Conservation (phyloP, 2,329 filamentous ascomycete species). For the Drechslerella coelobrocha region DNA sequence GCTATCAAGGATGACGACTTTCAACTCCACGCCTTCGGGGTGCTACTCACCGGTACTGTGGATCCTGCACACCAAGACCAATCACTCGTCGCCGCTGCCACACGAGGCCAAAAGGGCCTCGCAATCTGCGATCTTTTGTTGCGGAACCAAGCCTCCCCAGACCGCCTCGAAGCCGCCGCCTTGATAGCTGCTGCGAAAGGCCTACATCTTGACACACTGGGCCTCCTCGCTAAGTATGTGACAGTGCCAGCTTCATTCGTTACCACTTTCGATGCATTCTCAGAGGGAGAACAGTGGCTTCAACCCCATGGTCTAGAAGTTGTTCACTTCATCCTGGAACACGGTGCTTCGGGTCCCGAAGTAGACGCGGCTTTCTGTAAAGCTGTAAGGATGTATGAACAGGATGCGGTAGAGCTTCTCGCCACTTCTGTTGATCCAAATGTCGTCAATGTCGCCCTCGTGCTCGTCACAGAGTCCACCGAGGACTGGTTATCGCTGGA, state of each 20-base stretch:
- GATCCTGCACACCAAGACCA: constrained; percentile 11
- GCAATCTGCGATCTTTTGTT: constrained; percentile 7
- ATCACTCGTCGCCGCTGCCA: constrained; percentile 7
- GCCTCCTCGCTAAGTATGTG: constrained; percentile 8
- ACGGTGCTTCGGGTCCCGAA: constrained; percentile 12
- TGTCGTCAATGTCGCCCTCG: constrained; percentile 15
- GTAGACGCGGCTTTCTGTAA: constrained; percentile 18
- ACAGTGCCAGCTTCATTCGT: constrained; percentile 6
- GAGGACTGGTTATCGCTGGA: constrained; percentile 10
- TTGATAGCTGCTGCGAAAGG: constrained; percentile 17
- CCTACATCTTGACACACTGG: constrained; percentile 14
- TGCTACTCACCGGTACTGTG: constrained; percentile 9
- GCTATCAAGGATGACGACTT: constrained; percentile 14
- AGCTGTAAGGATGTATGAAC: constrained; percentile 12
- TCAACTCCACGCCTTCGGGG: constrained; percentile 6
- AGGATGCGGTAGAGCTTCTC: constrained; percentile 21
- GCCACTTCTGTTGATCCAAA: constrained; percentile 16
- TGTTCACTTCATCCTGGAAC: constrained; percentile 19
- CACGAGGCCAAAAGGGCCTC: constrained; percentile 6
- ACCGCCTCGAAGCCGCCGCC: constrained; percentile 18
- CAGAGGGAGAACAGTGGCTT: constrained; percentile 21
- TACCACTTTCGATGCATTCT: constrained; percentile 18
- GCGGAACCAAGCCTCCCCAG: constrained; percentile 11
- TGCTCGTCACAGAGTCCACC: constrained; percentile 17
- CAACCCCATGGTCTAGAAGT: constrained; percentile 14